Percentiles rank a stretch among this genome's conserved stretches.
These are phyloP conservation scores for Phytophthora chlamydospora DNA, from an alignment of 352 stramenopile species.

Conservation along the genomic window DNA sequence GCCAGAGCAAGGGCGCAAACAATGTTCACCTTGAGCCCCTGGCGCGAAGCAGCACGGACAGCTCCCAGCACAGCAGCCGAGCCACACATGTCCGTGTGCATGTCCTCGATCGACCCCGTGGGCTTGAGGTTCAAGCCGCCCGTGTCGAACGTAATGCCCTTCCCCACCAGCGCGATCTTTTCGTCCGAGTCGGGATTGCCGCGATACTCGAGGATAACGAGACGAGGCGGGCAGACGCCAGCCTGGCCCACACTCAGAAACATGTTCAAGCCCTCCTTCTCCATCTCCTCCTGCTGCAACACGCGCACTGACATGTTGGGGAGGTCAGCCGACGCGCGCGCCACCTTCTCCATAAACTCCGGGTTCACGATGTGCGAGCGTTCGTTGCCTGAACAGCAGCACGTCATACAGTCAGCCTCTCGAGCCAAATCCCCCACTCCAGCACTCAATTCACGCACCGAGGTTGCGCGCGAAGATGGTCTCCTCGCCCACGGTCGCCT, in stretches of 20 bases:
- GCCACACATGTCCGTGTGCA: constrained; percentile 94
- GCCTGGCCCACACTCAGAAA: constrained; percentile 85
- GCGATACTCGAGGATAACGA: constrained; percentile 86
- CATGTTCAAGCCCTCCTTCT: constrained; percentile 86
- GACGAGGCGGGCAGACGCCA: constrained; percentile 68
- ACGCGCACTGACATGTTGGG: constrained; percentile 84
- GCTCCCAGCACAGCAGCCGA: constrained; percentile 87
- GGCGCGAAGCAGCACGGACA: constrained; percentile 71
- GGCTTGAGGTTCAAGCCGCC: constrained; percentile 96
- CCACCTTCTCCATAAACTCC: constrained; percentile 85
- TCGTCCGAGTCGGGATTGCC: constrained; percentile 69
- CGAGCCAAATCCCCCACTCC: not conserved
- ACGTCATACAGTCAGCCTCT: not conserved
- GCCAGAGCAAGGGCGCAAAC: constrained; percentile 77
- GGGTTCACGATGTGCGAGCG: constrained; percentile 78
- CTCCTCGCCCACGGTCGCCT: constrained; percentile 73
- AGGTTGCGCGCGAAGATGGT: constrained; percentile 88
- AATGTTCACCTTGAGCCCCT: constrained; percentile 82
- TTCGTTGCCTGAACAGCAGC: constrained; percentile 56
- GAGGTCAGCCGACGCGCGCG: constrained; percentile 64
- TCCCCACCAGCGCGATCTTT: constrained; percentile 90
- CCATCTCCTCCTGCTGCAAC: constrained; percentile 79
- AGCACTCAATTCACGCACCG: constrained; percentile 29
- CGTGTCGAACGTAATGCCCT: constrained; percentile 95
- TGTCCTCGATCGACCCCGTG: constrained; percentile 90